Conservation (phyloP, 192 early-diverging fungal genomes). For the Coemansia sp. region DNA sequence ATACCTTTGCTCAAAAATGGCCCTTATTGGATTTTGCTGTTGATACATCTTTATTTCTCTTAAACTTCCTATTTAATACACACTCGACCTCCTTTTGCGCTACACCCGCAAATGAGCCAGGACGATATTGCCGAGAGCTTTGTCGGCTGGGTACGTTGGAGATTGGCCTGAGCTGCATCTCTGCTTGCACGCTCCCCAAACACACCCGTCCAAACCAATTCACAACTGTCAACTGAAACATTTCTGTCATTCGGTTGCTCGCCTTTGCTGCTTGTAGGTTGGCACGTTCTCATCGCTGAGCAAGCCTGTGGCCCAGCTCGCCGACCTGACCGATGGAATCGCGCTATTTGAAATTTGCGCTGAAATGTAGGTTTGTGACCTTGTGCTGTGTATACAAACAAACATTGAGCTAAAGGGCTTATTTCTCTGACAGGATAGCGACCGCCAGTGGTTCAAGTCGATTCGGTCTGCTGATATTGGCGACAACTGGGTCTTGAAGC, state of each 20-base stretch:
- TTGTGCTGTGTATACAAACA: neutral
- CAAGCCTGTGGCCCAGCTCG: slow-evolving; percentile 35
- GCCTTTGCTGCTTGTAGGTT: slow-evolving; percentile 21
- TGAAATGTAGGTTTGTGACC: slow-evolving; percentile 68
- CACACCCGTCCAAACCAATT: too few relatives aligned
- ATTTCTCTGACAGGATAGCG: slow-evolving; percentile 56
- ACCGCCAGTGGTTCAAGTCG: slow-evolving; percentile 88
- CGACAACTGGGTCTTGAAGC: slow-evolving; percentile 94
- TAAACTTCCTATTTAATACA: neutral
- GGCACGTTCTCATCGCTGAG: slow-evolving; percentile 46
- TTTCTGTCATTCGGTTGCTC: neutral
- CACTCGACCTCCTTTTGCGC: neutral
- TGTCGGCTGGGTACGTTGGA: slow-evolving; percentile 49
- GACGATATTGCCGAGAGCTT: slow-evolving; percentile 52
- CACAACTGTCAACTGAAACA: too few relatives aligned
- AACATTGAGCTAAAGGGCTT: neutral
- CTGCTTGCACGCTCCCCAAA: neutral
- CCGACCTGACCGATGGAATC: slow-evolving; percentile 78
- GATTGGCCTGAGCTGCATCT: neutral
- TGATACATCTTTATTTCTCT: neutral
- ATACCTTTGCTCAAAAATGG: neutral
- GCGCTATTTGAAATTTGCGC: slow-evolving; percentile 78
- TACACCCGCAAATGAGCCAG: slow-evolving; percentile 29
- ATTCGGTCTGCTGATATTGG: slow-evolving; percentile 68
- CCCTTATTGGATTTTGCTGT: neutral